These are phyloP conservation scores for Cruciata laevipes DNA, from an alignment of 257 asterid genomes.

Conservation along the genomic window DNA sequence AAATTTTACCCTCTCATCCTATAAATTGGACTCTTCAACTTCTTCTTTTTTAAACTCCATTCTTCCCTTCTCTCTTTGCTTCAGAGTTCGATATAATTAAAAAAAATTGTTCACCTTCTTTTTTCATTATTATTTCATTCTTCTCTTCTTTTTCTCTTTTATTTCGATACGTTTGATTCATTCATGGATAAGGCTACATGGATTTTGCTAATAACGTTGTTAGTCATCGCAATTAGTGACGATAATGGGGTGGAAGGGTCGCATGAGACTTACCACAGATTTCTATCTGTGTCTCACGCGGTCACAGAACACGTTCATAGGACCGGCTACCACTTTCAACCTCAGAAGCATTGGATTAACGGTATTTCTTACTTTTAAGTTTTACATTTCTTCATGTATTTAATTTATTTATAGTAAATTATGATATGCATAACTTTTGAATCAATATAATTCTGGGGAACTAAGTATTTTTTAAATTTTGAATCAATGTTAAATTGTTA, in stretches of 20 bases:
- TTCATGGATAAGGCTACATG: background rate
- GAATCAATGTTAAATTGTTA: too few relatives aligned
- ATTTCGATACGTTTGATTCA: background rate
- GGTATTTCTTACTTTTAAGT: background rate
- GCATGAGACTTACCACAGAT: background rate
- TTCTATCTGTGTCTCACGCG: background rate
- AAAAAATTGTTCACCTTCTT: too few relatives aligned
- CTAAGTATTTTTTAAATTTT: too few relatives aligned
- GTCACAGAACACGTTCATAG: background rate
- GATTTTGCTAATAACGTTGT: background rate
- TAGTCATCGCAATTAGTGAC: background rate
- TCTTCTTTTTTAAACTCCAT: too few relatives aligned
- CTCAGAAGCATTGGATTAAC: slow-evolving; percentile 4
- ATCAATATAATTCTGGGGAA: too few relatives aligned
- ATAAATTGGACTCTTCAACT: background rate
- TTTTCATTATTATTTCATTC: too few relatives aligned
- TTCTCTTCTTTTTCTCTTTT: too few relatives aligned
- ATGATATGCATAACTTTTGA: too few relatives aligned
- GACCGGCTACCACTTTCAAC: slow-evolving; percentile 7
- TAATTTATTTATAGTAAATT: too few relatives aligned
- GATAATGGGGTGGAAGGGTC: background rate
- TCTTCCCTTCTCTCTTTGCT: too few relatives aligned
- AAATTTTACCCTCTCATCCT: background rate
- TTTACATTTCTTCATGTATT: background rate
- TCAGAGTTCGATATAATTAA: too few relatives aligned